Percentiles rank a stretch among this genome's conserved stretches.
Evolutionary conservation across 2,329 filamentous ascomycete species (phyloP).

Genomic region (Lizonia empirigonia): DNA sequence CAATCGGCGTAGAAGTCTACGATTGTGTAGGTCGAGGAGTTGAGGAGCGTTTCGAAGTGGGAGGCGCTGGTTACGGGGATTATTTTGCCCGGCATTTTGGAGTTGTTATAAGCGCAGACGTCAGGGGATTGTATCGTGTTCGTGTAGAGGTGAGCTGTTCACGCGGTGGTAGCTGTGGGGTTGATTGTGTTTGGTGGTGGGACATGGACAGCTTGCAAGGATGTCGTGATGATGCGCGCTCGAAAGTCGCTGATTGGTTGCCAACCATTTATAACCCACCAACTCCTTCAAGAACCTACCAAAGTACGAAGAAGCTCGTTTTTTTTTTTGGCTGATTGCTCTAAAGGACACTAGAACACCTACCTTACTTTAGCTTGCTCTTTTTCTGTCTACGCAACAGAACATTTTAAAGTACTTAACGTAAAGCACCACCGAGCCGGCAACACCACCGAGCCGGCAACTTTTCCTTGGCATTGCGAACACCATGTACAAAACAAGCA

Average conservation of each 20-base stretch:
- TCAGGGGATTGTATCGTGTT: background rate
- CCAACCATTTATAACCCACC: background rate
- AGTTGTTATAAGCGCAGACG: background rate
- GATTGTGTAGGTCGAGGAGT: conserved; percentile 49
- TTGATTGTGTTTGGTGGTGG: conserved; percentile 1
- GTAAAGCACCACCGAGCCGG: too few relatives aligned
- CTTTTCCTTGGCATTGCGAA: too few relatives aligned
- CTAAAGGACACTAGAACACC: too few relatives aligned
- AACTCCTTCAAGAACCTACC: background rate
- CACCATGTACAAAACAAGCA: too few relatives aligned
- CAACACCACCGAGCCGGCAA: too few relatives aligned
- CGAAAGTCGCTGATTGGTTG: conserved; percentile 17
- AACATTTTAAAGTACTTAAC: too few relatives aligned
- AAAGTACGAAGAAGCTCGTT: too few relatives aligned
- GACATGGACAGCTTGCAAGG: conserved; percentile 30
- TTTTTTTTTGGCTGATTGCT: too few relatives aligned
- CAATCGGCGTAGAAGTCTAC: conserved; percentile 62
- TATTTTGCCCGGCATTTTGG: conserved; percentile 42
- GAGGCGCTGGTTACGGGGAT: conserved; percentile 39
- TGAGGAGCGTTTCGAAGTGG: conserved; percentile 46
- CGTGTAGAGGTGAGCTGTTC: background rate
- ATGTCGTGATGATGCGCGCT: conserved; percentile 9
- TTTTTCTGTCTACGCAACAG: too few relatives aligned
- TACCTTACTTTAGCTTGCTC: too few relatives aligned
- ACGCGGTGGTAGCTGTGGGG: background rate